Base-by-base conservation (phyloP, 1,139 yeast genomes). In the Kluyveromyces sp. region DNA sequence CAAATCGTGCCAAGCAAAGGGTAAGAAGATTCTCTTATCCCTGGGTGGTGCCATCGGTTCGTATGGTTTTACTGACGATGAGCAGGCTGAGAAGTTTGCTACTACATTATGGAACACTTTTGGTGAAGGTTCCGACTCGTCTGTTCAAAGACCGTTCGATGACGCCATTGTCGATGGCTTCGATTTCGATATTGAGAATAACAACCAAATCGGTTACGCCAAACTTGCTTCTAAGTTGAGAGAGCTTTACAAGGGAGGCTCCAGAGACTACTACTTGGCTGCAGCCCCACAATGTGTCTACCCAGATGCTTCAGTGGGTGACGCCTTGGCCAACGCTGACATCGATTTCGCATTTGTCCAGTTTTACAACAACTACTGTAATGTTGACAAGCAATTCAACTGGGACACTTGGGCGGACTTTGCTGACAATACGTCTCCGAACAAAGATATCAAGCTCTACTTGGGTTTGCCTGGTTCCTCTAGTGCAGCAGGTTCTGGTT, bases 201-300 rank as follows among this genome's bases (percentile, higher is more conserved):
- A 72, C 46, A 57, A 64, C 37, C 67, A 68, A 43, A 64, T 68
- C 3, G 89, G 89, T 22, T 77, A 77, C 50, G 75, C 75, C 42
- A 82, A 86, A 29, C 66, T 82, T 48, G 86, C 78, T 20, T 71
- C 63, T 9, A 72, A 72, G 47, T 71, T 89, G 56, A 80, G 92
- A 68, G 55, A 60, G 12, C 68, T 75, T 48, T 86, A 75, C 56
- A 67, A 68, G 16, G 61, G 68, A 18, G 81, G 80, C 55, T 70
- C 83, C 17, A 81, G 77, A 63, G 57, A 65, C 13, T 89, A 84
- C 67, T 88, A 84, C 63, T 69, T 89, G 40, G 78, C 95, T 43
- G 96, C 96, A 50, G 95, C 97, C 51, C 97, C 97, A 22, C 97
- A 89, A 69, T 89, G 97, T 69, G 84, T 82, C 16, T 85, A 80